A percentile compares a stretch with the other conserved stretches of the same genome.
Evolutionary conservation across 2,329 filamentous ascomycete species (phyloP).

Genomic region (Beauveria scarabaeidicola): DNA sequence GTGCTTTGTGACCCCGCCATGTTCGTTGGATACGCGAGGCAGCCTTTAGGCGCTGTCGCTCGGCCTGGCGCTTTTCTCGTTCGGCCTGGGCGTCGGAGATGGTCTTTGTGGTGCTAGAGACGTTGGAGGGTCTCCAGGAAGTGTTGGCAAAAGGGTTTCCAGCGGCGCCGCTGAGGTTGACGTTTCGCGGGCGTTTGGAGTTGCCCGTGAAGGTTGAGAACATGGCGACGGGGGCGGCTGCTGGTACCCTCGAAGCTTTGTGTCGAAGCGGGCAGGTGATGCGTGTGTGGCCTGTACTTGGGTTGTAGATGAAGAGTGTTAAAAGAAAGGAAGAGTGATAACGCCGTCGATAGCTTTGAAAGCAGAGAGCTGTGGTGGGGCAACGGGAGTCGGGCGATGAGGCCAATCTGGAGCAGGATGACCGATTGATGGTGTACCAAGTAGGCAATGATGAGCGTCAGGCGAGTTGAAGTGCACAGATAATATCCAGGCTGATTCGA

Average conservation of each 20-base stretch:
- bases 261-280: not conserved
- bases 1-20: conserved; percentile 70
- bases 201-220: conserved; percentile 87
- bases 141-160: conserved; percentile 69
- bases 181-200: conserved; percentile 77
- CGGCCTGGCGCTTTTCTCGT: conserved; percentile 67
- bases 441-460: too few species aligned
- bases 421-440: not conserved
- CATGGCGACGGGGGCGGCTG: conserved; percentile 43
- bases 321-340: not conserved
- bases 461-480: too few species aligned
- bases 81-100: conserved; percentile 83
- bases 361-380: conserved; percentile 7
- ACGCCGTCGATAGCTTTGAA: not conserved
- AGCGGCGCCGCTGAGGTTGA: conserved; percentile 84
- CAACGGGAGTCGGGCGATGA: conserved; percentile 4
- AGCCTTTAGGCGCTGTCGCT: conserved; percentile 69
- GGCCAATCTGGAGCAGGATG: not conserved
- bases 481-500: too few species aligned
- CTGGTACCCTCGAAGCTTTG: not conserved
- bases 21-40: conserved; percentile 64
- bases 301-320: not conserved
- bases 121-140: conserved; percentile 46
- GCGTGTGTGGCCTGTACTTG: not conserved
- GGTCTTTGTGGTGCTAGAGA: conserved; percentile 62